Percentiles rank a stretch among this genome's conserved stretches.
These are phyloP conservation scores for Diaporthe sp. DNA, from an alignment of 2,329 filamentous ascomycete species.

Conservation along the genomic window DNA sequence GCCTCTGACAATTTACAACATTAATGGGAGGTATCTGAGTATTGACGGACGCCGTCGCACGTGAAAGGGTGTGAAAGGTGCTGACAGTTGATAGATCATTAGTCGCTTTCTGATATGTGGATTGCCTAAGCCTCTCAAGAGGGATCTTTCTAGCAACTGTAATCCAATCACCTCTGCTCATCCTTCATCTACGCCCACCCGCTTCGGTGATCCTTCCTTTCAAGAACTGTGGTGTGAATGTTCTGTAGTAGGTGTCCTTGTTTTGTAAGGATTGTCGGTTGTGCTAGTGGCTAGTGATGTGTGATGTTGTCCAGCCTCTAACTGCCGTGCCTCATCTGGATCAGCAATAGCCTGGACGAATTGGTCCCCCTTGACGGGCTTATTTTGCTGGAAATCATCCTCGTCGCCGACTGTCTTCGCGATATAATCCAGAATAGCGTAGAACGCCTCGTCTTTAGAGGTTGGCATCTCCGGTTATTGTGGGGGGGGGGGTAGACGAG, in stretches of 20 bases:
- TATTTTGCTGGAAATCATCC: slow-evolving; percentile 33
- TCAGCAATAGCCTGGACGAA: slow-evolving; percentile 11
- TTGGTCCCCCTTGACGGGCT: slow-evolving; percentile 31
- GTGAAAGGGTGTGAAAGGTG: not conserved
- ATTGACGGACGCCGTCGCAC: not conserved
- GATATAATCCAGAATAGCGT: slow-evolving; percentile 28
- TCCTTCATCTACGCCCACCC: not conserved
- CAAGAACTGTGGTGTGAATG: not conserved
- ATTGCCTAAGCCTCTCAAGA: too few species aligned
- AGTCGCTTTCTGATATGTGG: too few species aligned
- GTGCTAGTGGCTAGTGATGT: not conserved
- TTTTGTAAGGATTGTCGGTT: not conserved
- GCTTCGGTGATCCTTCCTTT: not conserved
- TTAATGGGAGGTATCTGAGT: not conserved
- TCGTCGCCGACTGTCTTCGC: slow-evolving; percentile 16
- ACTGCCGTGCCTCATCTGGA: slow-evolving; percentile 24
- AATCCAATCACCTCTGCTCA: not conserved
- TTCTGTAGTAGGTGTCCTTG: not conserved
- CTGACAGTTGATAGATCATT: too few species aligned
- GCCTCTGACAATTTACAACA: not conserved
- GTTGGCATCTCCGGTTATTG: not conserved
- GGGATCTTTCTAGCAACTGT: not conserved
- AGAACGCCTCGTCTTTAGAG: slow-evolving; percentile 3
- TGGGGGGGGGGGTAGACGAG: not conserved
- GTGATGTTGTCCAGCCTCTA: not conserved